Evolutionary conservation across 108 stramenopile species (phyloP).

Genomic region (Pseudonitzschia multistriata): DNA sequence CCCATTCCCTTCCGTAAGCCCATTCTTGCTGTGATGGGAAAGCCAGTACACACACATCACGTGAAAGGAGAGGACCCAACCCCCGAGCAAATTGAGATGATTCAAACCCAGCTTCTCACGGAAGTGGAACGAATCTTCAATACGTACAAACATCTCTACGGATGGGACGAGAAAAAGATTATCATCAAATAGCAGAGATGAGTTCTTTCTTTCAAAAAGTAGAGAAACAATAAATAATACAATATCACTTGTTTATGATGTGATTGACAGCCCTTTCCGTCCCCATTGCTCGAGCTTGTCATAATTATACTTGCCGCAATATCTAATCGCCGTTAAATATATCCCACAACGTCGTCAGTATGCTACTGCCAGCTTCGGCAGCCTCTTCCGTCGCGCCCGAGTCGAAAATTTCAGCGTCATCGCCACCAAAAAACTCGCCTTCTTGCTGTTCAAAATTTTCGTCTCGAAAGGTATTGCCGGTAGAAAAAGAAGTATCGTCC

Average conservation of each 20-base stretch:
- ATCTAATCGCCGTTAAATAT: slow-evolving; percentile 41
- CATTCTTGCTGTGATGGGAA: slow-evolving; percentile 35
- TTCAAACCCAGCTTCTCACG: slow-evolving; percentile 26
- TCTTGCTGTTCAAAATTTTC: slow-evolving; percentile 28
- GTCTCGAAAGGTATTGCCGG: too few species aligned
- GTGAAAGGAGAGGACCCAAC: slow-evolving; percentile 42
- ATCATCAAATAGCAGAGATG: slow-evolving; percentile 36
- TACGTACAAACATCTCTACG: slow-evolving; percentile 39
- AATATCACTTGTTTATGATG: background rate
- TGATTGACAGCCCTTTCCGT: too few species aligned
- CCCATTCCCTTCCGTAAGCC: slow-evolving; percentile 41
- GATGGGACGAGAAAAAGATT: slow-evolving; percentile 38
- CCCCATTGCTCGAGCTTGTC: too few species aligned
- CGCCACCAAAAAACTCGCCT: slow-evolving; percentile 8
- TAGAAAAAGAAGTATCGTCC: slow-evolving; percentile 32
- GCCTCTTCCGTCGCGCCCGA: slow-evolving; percentile 31
- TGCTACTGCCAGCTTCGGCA: slow-evolving; percentile 17
- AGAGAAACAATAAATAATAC: background rate
- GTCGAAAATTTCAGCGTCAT: slow-evolving; percentile 31
- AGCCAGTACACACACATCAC: slow-evolving; percentile 39
- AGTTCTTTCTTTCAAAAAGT: too few species aligned
- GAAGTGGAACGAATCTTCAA: slow-evolving; percentile 42
- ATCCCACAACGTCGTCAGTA: slow-evolving; percentile 55
- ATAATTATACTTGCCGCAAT: background rate
- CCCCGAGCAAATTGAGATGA: slow-evolving; percentile 28